phyloP scores from a whole-genome alignment of 345 rosid species.

The Rubroshorea leprosula region DNA sequence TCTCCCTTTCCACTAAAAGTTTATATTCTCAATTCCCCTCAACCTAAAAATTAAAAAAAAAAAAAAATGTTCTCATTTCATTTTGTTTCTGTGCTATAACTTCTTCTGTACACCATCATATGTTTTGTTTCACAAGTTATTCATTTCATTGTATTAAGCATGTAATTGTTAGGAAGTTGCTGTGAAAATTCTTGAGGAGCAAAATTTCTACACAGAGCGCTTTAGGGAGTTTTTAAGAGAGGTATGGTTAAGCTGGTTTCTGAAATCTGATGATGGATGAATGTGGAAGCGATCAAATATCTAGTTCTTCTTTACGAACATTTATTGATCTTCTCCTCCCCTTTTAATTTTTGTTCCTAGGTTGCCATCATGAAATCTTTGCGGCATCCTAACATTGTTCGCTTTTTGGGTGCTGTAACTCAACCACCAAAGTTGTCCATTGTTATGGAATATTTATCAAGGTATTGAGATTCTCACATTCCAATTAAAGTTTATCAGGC shows the following conservation, averaged over 20 bases:
- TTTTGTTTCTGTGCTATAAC: not conserved
- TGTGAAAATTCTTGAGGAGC: constrained; percentile 52
- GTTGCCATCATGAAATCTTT: constrained; percentile 49
- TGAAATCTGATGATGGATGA: not conserved
- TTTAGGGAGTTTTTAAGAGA: constrained; percentile 42
- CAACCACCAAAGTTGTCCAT: constrained; percentile 49
- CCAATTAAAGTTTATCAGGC: not conserved
- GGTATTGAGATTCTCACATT: constrained; percentile 21
- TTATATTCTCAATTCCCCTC: not conserved
- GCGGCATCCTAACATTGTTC: constrained; percentile 52
- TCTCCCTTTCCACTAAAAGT: not conserved
- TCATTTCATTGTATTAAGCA: constrained; percentile 11
- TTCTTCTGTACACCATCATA: not conserved
- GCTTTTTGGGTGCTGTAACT: constrained; percentile 50
- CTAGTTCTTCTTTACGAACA: not conserved
- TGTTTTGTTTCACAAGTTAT: constrained; percentile 4
- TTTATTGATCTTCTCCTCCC: constrained; percentile 3
- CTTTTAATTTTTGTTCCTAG: constrained; percentile 19
- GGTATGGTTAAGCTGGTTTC: constrained; percentile 24
- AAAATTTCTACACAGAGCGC: constrained; percentile 37
- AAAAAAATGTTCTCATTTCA: too few species aligned
- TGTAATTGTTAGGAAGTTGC: constrained; percentile 44
- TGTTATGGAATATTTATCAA: constrained; percentile 51
- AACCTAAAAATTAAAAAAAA: too few species aligned
- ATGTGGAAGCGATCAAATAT: not conserved